Percentiles rank a stretch among this genome's conserved stretches.
Conservation (phyloP, 2,329 filamentous ascomycete genomes). For the Daldinia sp. region DNA sequence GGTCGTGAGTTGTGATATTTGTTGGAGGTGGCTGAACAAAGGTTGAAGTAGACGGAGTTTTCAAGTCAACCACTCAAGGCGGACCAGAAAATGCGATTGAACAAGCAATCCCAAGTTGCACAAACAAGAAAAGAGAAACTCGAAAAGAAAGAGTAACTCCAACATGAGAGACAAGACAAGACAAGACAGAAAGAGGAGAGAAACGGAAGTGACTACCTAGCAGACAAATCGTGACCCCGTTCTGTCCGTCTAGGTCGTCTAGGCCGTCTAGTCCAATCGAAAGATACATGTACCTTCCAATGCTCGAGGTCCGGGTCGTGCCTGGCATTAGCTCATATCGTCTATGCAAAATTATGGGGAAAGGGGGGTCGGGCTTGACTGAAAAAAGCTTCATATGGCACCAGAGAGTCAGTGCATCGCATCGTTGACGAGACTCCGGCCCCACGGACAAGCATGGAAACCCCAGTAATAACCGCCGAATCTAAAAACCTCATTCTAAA, state of each 20-base stretch:
- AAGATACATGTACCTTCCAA: constrained; percentile 3
- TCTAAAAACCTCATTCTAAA: constrained; percentile 36
- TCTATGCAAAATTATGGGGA: constrained; percentile 36
- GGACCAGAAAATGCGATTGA: constrained; percentile 28
- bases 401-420: constrained; percentile 28
- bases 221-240: constrained; percentile 24
- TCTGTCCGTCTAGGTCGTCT: background rate
- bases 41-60: constrained; percentile 25
- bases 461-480: constrained; percentile 31
- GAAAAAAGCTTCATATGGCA: constrained; percentile 31
- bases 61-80: constrained; percentile 29
- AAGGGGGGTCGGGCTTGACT: constrained; percentile 34
- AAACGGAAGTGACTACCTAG: constrained; percentile 12
- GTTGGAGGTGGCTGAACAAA: constrained; percentile 29
- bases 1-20: constrained; percentile 30
- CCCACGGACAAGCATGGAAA: constrained; percentile 33
- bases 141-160: constrained; percentile 20
- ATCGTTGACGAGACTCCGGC: constrained; percentile 13
- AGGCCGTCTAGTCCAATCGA: background rate
- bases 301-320: constrained; percentile 31
- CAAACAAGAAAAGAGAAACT: constrained; percentile 24
- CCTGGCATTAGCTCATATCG: constrained; percentile 42
- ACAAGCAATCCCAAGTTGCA: constrained; percentile 25
- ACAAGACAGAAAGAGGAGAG: constrained; percentile 15
- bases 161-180: background rate